Conservation (phyloP, 2,329 filamentous ascomycete species). For the Alternaria novae-zelandiae region DNA sequence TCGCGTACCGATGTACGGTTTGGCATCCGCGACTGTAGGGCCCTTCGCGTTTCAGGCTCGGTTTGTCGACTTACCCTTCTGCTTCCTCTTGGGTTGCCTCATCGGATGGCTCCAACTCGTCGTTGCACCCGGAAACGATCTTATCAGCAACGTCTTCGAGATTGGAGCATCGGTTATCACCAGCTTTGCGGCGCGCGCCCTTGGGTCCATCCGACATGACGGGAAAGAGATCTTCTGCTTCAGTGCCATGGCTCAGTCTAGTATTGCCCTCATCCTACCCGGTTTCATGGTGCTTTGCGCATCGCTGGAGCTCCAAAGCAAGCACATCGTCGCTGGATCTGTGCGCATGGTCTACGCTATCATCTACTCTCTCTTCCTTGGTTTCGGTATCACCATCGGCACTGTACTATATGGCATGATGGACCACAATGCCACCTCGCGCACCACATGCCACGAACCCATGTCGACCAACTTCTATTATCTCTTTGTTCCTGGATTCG, state of each 20-base stretch:
- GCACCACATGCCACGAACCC: slow-evolving; percentile 52
- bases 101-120: slow-evolving; percentile 78
- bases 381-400: slow-evolving; percentile 60
- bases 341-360: slow-evolving; percentile 61
- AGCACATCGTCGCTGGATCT: slow-evolving; percentile 57
- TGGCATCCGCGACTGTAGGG: slow-evolving; percentile 77
- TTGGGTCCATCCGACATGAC: slow-evolving; percentile 54
- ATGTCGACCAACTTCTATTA: slow-evolving; percentile 66
- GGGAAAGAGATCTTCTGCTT: slow-evolving; percentile 57
- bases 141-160: slow-evolving; percentile 65
- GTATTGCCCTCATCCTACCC: slow-evolving; percentile 58
- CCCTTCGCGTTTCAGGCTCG: slow-evolving; percentile 81
- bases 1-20: slow-evolving; percentile 71
- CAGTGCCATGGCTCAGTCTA: slow-evolving; percentile 58
- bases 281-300: slow-evolving; percentile 60
- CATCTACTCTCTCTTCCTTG: slow-evolving; percentile 60
- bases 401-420: slow-evolving; percentile 58
- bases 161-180: slow-evolving; percentile 57
- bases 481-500: slow-evolving; percentile 75
- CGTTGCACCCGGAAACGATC: slow-evolving; percentile 73
- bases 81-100: slow-evolving; percentile 76
- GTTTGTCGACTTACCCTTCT: slow-evolving; percentile 77
- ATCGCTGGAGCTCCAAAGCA: slow-evolving; percentile 56
- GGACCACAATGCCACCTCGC: slow-evolving; percentile 55
- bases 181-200: slow-evolving; percentile 56